These are phyloP conservation scores for Allomyces macrogynus DNA, from an alignment of 192 early-diverging fungal genomes.

Conservation along the genomic window DNA sequence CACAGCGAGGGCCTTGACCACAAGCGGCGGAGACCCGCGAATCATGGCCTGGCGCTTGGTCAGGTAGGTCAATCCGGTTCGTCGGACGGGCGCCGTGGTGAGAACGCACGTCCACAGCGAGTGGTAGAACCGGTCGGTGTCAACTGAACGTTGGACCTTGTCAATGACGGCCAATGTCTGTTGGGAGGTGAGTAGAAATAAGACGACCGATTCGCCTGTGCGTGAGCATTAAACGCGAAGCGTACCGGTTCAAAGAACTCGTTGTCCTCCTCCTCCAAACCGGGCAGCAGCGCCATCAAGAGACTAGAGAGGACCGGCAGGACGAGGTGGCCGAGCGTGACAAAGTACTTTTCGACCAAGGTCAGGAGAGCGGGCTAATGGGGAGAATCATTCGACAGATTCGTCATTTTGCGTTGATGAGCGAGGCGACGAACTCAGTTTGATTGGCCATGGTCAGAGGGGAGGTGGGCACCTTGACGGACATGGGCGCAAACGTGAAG, in stretches of 20 bases:
- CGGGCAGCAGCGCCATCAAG: slow-evolving; percentile 58
- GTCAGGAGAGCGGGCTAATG: slow-evolving; percentile 52
- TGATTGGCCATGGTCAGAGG: not conserved
- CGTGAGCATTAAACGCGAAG: not conserved
- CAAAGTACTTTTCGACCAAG: slow-evolving; percentile 52
- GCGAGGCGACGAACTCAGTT: no score
- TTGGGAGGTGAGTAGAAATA: slow-evolving; percentile 8
- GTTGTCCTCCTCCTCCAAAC: slow-evolving; percentile 70
- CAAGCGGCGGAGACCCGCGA: slow-evolving; percentile 46
- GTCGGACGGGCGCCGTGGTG: slow-evolving; percentile 38
- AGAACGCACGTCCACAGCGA: slow-evolving; percentile 66
- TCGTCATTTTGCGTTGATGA: no score
- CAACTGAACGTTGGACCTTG: slow-evolving; percentile 38
- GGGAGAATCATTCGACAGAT: no score
- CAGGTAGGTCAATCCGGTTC: slow-evolving; percentile 60
- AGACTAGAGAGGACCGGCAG: slow-evolving; percentile 58
- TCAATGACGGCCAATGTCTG: slow-evolving; percentile 19
- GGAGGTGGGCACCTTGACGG: slow-evolving; percentile 39
- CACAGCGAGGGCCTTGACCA: slow-evolving; percentile 53
- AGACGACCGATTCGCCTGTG: slow-evolving; percentile 14
- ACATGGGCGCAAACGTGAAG: slow-evolving; percentile 57
- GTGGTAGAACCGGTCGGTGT: slow-evolving; percentile 56
- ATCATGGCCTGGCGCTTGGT: slow-evolving; percentile 46
- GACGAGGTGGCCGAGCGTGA: slow-evolving; percentile 48
- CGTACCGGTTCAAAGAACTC: slow-evolving; percentile 61